Evolutionary conservation across 495 filamentous ascomycete species (phyloP).

Genomic region (Penicillium macrosclerotiorum): DNA sequence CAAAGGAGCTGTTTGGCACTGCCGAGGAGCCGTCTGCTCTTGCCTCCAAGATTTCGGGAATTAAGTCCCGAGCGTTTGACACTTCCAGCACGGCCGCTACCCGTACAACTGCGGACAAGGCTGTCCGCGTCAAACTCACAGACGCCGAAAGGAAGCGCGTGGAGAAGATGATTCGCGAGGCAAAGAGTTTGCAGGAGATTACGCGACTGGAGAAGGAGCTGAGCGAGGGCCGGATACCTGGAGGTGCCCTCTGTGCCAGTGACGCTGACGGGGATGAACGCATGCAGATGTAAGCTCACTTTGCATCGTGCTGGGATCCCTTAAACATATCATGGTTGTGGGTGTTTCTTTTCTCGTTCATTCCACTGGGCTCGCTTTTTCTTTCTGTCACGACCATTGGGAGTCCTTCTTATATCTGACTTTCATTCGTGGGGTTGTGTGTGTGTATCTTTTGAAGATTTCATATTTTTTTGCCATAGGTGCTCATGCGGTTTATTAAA

Average conservation of each 20-base stretch:
- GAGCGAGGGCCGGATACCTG: slow-evolving; percentile 79
- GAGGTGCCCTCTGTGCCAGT: slow-evolving; percentile 52
- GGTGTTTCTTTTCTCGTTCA: slow-evolving; percentile 6
- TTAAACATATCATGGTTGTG: slow-evolving; percentile 15
- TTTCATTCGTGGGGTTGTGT: slow-evolving; percentile 17
- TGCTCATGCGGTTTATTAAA: slow-evolving; percentile 7
- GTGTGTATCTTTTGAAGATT: slow-evolving; percentile 15
- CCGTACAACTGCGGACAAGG: slow-evolving; percentile 55
- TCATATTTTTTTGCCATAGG: slow-evolving; percentile 14
- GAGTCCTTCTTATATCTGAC: slow-evolving; percentile 15
- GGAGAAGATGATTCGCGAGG: slow-evolving; percentile 73
- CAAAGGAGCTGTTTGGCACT: slow-evolving; percentile 80
- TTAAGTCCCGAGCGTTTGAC: slow-evolving; percentile 83
- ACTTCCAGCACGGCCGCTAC: slow-evolving; percentile 47
- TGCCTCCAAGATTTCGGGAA: slow-evolving; percentile 83
- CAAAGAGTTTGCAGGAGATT: slow-evolving; percentile 84
- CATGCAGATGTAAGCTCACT: slow-evolving; percentile 34
- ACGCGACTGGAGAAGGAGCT: slow-evolving; percentile 78
- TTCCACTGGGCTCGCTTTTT: slow-evolving; percentile 10
- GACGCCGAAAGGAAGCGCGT: slow-evolving; percentile 67
- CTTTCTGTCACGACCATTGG: slow-evolving; percentile 12
- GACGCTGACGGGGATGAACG: slow-evolving; percentile 33
- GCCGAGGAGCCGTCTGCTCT: slow-evolving; percentile 71
- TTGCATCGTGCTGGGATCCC: neutral
- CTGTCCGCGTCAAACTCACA: slow-evolving; percentile 67